Base-by-base conservation (phyloP, 2,329 filamentous ascomycete genomes). In the Fusarium redolens region DNA sequence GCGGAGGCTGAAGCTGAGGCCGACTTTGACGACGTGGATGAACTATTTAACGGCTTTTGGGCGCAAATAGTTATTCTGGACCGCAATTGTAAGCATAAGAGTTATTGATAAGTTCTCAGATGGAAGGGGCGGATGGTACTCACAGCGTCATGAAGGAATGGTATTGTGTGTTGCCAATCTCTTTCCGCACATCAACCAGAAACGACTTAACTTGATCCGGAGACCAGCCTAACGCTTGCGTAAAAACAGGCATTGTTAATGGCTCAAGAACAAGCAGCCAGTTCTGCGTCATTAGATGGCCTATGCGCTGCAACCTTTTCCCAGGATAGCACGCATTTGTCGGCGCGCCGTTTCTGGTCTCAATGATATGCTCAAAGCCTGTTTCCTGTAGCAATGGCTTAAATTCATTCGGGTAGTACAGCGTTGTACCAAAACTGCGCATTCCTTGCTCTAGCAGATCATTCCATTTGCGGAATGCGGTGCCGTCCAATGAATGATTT, bases 101-200 rank as follows among this genome's bases (percentile, higher is more conserved):
- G 25, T 20, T 30, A 6, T 12, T 35, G 33, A 35, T 15, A 22
- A 11, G 35, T 41, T 38, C 54, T 22, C 22, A 22, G 22, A 22
- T 22, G 22, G 22, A 22, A 5, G 33, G 33, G 33, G 33, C 33
- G 33, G 13, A 15, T 35, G 8, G 50, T 48, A 74, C 73, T 75
- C 40, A 75, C 73, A 75, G 60, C 18, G 73, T 75, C 73, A 75
- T 75, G 57, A 69, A 75, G 31, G 73, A 75, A 60, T 75, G 72
- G 33, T 75, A 75, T 58, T 72, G 31, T 43, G 60, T 75, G 48
- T 75, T 68, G 22, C 38, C 56, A 69, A 75, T 63, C 51, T 75
- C 73, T 57, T 43, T 65, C 51, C 64, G 61, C 43, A 75, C 73
- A 47, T 75, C 72, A 12, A 7, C 30, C 38, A 75, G 47, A 60